These are phyloP conservation scores for Eucalyptus globulus DNA, from an alignment of 345 rosid genomes.

Conservation along the genomic window DNA sequence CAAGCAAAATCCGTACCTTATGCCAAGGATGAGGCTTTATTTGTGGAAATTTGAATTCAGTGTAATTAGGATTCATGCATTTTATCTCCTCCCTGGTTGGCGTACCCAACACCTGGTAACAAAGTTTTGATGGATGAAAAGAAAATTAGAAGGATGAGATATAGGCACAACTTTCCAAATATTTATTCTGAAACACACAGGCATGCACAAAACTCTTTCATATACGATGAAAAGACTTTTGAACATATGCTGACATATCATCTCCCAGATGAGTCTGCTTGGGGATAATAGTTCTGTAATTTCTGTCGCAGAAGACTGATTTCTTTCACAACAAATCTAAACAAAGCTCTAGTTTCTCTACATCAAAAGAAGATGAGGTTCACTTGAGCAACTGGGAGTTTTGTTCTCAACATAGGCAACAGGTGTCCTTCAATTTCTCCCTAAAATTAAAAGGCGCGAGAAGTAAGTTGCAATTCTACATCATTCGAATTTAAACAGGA, in stretches of 20 bases:
- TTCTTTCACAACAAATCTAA: background rate
- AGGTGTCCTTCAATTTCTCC: background rate
- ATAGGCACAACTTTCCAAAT: background rate
- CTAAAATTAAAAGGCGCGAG: background rate
- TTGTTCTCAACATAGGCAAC: background rate
- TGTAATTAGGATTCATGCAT: constrained; percentile 97
- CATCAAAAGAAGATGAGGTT: background rate
- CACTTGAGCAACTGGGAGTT: background rate
- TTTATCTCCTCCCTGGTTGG: constrained; percentile 97
- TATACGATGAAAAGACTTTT: background rate
- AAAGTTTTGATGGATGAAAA: background rate
- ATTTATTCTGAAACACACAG: background rate
- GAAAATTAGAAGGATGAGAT: background rate
- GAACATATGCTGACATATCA: background rate
- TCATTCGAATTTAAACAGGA: background rate
- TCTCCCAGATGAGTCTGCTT: background rate
- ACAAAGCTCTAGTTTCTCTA: background rate
- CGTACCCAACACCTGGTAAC: constrained; percentile 75
- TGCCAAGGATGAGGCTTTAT: constrained; percentile 99
- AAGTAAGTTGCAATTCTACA: background rate
- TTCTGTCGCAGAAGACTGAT: background rate
- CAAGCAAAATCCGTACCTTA: constrained; percentile 32
- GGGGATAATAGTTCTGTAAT: background rate
- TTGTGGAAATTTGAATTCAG: constrained; percentile 89
- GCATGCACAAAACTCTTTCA: background rate